A percentile compares a stretch with the other conserved stretches of the same genome.
These are phyloP conservation scores for Boletus pseudopeckii DNA, from an alignment of 768 basidiomycete species.

Conservation along the genomic window DNA sequence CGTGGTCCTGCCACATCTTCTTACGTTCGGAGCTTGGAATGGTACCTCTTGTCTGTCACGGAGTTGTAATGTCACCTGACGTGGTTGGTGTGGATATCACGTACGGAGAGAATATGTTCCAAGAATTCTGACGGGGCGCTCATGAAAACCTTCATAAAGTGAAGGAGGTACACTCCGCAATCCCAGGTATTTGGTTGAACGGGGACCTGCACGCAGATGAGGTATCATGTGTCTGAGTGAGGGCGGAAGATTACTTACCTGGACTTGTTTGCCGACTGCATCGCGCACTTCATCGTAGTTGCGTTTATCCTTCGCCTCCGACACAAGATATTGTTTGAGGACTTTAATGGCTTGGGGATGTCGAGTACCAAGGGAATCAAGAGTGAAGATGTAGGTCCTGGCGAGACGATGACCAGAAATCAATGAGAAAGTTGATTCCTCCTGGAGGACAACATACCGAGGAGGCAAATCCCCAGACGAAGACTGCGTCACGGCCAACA, in stretches of 20 bases:
- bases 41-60: constrained; percentile 31
- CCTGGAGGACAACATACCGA: constrained; percentile 17
- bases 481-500: constrained; percentile 24
- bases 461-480: constrained; percentile 11
- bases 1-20: constrained; percentile 49
- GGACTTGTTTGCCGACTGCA: constrained; percentile 47
- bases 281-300: constrained; percentile 35
- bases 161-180: constrained; percentile 89
- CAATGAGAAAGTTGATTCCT: background rate
- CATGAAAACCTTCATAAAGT: constrained; percentile 80
- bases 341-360: constrained; percentile 64
- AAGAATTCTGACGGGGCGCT: constrained; percentile 51
- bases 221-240: background rate
- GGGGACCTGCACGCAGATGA: constrained; percentile 59
- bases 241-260: constrained; percentile 37
- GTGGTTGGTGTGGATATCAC: background rate
- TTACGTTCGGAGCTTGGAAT: constrained; percentile 38
- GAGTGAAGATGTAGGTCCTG: constrained; percentile 80
- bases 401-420: background rate
- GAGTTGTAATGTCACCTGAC: background rate
- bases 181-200: constrained; percentile 86
- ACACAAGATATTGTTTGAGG: constrained; percentile 62
- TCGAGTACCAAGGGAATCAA: constrained; percentile 82
- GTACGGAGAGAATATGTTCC: constrained; percentile 42
- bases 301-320: constrained; percentile 78